Evolutionary conservation across 805 yeast species (phyloP), one percentile per base, ranked within the genome.

Genomic region (Metschnikowia cubensis): DNA sequence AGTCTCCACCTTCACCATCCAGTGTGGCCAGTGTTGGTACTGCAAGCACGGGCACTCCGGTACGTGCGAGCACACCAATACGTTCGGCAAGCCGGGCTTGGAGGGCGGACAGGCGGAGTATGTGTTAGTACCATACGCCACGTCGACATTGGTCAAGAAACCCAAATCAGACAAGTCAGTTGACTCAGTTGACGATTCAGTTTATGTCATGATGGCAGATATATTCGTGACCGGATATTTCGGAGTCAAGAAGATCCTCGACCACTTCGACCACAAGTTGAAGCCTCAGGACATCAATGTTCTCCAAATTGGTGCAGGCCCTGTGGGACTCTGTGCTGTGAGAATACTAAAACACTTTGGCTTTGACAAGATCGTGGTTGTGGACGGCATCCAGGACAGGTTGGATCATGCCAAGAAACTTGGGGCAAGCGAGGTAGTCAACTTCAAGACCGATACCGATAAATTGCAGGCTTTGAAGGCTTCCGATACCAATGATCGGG

Each of bases 51-150:
- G 84, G 1, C 68, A 73, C 48, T 71, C 83, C 10, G 81, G 83
- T 1, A 77, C 78, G 44, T 82, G 87, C 62, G 75, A 71, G 25
- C 66, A 69, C 21, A 75, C 83, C 42, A 76, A 72, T 58, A 81
- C 83, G 13, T 82, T 82, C 63, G 87, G 87, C 2, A 79, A 82
- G 42, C 63, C 73, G 32, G 80, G 78, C 0, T 64, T 81, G 17
- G 78, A 80, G 51, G 87, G 86, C 1, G 85, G 81, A 1, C 86
- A 82, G 57, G 85, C 85, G 1, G 84, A 82, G 59, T 82, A 74
- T 55, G 81, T 80, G 14, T 60, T 81, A 22, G 75, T 82, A n/a
- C 86, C 87, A 7, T 70, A 65, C 51, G 86, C 86, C 3, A 78
- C 73, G 41, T 66, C 75, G 11, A 77, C 82, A 1, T 62, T 82